These are phyloP conservation scores for Yamadazyma epiphylla DNA, from an alignment of 1,139 yeast species.

Conservation along the genomic window DNA sequence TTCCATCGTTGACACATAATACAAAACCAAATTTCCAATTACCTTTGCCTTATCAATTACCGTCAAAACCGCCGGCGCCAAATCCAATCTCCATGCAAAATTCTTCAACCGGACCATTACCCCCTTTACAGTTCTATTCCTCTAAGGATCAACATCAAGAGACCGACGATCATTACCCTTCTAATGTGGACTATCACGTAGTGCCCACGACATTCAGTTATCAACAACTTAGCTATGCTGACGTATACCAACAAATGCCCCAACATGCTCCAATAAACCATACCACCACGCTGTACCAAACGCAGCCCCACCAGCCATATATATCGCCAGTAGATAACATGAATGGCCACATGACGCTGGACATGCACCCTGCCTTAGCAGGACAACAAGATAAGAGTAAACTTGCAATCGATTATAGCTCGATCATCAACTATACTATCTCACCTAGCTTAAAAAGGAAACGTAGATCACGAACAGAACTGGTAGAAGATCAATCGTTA, in stretches of 20 bases:
- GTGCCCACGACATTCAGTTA: too few relatives aligned
- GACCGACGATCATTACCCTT: too few relatives aligned
- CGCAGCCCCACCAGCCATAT: too few relatives aligned
- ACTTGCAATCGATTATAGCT: constrained; percentile 27
- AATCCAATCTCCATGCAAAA: not conserved
- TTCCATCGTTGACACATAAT: constrained; percentile 10
- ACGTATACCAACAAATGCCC: too few relatives aligned
- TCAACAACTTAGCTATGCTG: not conserved
- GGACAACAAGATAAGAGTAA: too few relatives aligned
- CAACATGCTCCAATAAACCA: not conserved
- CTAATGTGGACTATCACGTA: too few relatives aligned
- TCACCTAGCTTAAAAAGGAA: constrained; percentile 34
- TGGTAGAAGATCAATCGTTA: constrained; percentile 1
- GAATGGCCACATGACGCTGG: too few relatives aligned
- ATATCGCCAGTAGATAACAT: too few relatives aligned
- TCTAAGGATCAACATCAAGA: constrained; percentile 3
- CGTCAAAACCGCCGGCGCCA: too few relatives aligned
- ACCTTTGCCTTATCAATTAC: constrained; percentile 2
- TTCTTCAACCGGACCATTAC: too few relatives aligned
- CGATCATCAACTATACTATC: constrained; percentile 34
- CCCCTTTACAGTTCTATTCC: constrained; percentile 11
- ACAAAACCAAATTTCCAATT: constrained; percentile 1
- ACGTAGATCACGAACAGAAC: constrained; percentile 17
- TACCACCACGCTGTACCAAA: constrained; percentile 9
- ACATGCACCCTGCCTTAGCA: too few relatives aligned